Evolutionary conservation across 2,329 filamentous ascomycete species (phyloP).

Genomic region (Aspergillus tamarii): DNA sequence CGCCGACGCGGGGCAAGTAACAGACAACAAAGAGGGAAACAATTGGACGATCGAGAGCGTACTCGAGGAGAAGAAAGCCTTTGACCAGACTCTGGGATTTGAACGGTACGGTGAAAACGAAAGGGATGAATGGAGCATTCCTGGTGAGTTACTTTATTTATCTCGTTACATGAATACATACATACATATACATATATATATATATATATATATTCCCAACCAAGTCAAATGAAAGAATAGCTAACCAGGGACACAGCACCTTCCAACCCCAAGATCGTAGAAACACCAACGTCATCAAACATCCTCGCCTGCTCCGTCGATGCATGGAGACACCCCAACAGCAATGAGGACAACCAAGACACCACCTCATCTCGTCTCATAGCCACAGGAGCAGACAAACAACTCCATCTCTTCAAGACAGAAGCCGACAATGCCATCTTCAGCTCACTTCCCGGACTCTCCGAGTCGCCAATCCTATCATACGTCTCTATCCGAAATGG

Average conservation of each 20-base stretch:
- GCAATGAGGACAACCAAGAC: constrained; percentile 12
- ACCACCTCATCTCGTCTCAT: constrained; percentile 37
- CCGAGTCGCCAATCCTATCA: constrained; percentile 56
- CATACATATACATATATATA: not conserved
- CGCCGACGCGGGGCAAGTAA: constrained; percentile 49
- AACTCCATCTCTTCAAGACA: constrained; percentile 50
- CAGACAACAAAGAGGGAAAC: constrained; percentile 33
- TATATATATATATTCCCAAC: not conserved
- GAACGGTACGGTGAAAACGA: constrained; percentile 56
- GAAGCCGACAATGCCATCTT: constrained; percentile 22
- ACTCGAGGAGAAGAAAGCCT: constrained; percentile 63
- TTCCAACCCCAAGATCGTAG: constrained; percentile 45
- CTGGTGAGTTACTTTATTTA: constrained; percentile 38
- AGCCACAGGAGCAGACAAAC: constrained; percentile 51
- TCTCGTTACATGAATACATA: not conserved
- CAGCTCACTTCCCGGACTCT: constrained; percentile 32
- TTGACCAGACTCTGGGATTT: constrained; percentile 58
- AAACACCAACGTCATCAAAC: constrained; percentile 54
- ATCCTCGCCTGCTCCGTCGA: constrained; percentile 55
- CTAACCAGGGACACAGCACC: constrained; percentile 44
- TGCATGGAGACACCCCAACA: constrained; percentile 30
- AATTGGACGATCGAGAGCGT: constrained; percentile 62
- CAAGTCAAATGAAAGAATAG: not conserved
- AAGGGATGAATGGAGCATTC: constrained; percentile 49
- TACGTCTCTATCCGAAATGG: constrained; percentile 47